Evolutionary conservation across 495 filamentous ascomycete genomes (phyloP).

Genomic region (Paragyromitra xinjiangensis): DNA sequence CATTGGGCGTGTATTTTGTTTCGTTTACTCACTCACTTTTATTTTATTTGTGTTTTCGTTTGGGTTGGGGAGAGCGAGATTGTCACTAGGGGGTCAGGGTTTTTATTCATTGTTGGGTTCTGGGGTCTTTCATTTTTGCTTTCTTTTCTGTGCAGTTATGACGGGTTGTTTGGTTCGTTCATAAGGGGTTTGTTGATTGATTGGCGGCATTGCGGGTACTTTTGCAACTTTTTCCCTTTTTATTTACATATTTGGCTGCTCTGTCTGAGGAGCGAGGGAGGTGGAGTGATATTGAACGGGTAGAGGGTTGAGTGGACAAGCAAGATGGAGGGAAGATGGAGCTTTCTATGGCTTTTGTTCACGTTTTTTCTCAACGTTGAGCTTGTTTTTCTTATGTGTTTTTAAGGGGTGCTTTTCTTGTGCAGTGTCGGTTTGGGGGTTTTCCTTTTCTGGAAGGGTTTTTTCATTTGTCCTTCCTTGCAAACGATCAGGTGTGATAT

Average conservation of each 20-base stretch:
- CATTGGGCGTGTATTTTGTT: conserved; percentile 42
- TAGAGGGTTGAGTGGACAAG: background rate
- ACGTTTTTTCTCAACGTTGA: conserved; percentile 36
- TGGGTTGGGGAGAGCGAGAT: conserved; percentile 28
- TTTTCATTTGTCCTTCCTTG: conserved; percentile 20
- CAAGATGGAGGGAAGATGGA: conserved; percentile 17
- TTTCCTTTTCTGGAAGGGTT: conserved; percentile 14
- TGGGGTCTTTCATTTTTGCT: conserved; percentile 32
- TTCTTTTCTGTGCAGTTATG: conserved; percentile 42
- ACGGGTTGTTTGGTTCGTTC: conserved; percentile 42
- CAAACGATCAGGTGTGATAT: conserved; percentile 28
- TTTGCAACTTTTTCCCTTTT: conserved; percentile 30
- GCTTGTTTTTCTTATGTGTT: conserved; percentile 17
- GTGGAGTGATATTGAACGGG: background rate
- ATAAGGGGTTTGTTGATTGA: conserved; percentile 50
- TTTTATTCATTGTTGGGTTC: conserved; percentile 44
- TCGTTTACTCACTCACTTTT: conserved; percentile 33
- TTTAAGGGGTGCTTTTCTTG: conserved; percentile 17
- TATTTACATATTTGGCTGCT: conserved; percentile 45
- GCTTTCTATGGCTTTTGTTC: conserved; percentile 33
- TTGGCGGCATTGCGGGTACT: conserved; percentile 46
- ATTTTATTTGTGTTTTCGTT: conserved; percentile 31
- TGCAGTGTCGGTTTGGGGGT: conserved; percentile 30
- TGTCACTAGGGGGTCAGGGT: conserved; percentile 36
- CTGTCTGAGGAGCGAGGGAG: background rate